These are phyloP conservation scores for Emmonsiellopsis sp. DNA, from an alignment of 2,329 filamentous ascomycete species.

Conservation along the genomic window DNA sequence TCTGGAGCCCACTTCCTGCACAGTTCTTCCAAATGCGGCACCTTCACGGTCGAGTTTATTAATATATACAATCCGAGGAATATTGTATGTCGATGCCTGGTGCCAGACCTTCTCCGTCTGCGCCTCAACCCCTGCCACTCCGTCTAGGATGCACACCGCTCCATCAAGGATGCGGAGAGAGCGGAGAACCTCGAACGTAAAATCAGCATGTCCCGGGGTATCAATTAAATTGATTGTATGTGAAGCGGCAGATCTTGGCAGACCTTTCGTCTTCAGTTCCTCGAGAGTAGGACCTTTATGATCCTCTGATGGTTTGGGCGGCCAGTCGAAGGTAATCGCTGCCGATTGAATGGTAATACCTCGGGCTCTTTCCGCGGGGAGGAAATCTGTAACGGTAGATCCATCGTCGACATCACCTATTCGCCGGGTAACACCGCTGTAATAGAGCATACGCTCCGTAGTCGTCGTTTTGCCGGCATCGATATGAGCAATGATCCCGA, in stretches of 20 bases:
- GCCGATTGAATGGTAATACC: conserved; percentile 98
- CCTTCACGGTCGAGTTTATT: conserved; percentile 83
- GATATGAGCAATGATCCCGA: conserved; percentile 97
- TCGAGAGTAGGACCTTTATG: conserved; percentile 11
- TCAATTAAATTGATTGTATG: conserved; percentile 88
- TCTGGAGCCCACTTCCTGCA: conserved; percentile 73
- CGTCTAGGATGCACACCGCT: conserved; percentile 86
- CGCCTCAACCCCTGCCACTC: conserved; percentile 87
- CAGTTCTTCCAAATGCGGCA: conserved; percentile 71
- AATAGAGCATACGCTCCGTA: conserved; percentile 97
- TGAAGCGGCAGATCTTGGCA: conserved; percentile 44
- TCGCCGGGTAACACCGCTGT: conserved; percentile 78
- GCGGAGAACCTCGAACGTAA: conserved; percentile 90
- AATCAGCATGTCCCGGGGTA: conserved; percentile 93
- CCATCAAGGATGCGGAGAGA: conserved; percentile 83
- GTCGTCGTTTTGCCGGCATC: conserved; percentile 98
- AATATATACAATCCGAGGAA: conserved; percentile 72
- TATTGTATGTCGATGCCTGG: conserved; percentile 75
- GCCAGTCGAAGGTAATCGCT: conserved; percentile 92
- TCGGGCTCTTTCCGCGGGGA: conserved; percentile 81
- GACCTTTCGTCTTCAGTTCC: conserved; percentile 23
- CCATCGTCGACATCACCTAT: conserved; percentile 95
- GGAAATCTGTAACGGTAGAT: conserved; percentile 93
- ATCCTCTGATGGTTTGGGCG: conserved; percentile 38
- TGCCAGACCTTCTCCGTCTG: conserved; percentile 96